phyloP scores from a whole-genome alignment of 202 grass and related monocot species.

The Saccharum hybrid region DNA sequence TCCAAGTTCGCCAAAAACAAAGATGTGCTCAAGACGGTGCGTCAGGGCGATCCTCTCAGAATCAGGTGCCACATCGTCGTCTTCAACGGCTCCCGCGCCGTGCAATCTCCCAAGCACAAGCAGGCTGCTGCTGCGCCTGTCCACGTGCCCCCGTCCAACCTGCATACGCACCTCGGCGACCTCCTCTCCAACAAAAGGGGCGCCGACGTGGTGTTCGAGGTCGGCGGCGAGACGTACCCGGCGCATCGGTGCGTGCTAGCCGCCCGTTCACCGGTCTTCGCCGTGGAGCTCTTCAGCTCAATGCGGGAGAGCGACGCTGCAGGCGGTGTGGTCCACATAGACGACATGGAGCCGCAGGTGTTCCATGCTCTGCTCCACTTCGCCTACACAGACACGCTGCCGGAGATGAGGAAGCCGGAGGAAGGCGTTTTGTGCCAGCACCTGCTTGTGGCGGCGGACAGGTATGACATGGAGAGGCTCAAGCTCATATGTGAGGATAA shows the following conservation, averaged over 20 bases:
- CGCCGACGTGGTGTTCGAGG: slow-evolving; percentile 38
- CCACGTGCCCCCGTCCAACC: slow-evolving; percentile 31
- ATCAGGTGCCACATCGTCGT: no score
- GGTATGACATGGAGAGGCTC: slow-evolving; percentile 43
- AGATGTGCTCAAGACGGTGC: no score
- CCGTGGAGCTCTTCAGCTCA: slow-evolving; percentile 29
- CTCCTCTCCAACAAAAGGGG: slow-evolving; percentile 26
- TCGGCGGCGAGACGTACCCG: slow-evolving; percentile 42
- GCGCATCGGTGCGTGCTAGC: slow-evolving; percentile 45
- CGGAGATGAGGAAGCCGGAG: background rate
- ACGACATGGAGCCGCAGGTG: slow-evolving; percentile 26
- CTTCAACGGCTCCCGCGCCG: no score
- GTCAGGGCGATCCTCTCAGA: no score
- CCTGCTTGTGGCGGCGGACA: slow-evolving; percentile 36
- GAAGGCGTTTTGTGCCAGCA: slow-evolving; percentile 31
- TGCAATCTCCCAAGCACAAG: no score
- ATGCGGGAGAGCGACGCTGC: background rate
- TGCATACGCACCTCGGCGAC: slow-evolving; percentile 8
- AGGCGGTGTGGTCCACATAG: background rate
- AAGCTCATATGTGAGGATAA: slow-evolving; percentile 13
- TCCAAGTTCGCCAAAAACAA: no score
- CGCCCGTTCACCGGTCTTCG: slow-evolving; percentile 46
- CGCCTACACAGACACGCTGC: slow-evolving; percentile 24
- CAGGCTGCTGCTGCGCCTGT: background rate
- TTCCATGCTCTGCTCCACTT: slow-evolving; percentile 29